These are phyloP conservation scores for Elaeagnus macrophylla DNA, from an alignment of 306 rosid genomes.

Conservation along the genomic window DNA sequence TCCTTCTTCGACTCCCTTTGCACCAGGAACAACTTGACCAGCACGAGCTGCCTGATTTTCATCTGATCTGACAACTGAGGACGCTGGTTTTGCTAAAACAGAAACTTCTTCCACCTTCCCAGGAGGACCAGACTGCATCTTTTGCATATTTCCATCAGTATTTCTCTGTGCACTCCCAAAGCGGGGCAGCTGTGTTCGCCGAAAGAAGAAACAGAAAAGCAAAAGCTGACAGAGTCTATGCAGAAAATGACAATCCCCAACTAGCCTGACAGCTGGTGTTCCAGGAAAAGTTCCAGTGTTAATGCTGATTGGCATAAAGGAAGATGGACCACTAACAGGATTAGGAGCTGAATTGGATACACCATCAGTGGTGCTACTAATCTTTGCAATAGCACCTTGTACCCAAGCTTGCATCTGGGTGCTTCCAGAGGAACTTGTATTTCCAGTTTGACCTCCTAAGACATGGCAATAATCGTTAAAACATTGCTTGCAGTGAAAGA, in stretches of 20 bases:
- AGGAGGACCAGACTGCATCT: constrained; percentile 54
- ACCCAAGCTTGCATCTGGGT: constrained; percentile 96
- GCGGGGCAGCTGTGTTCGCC: constrained; percentile 79
- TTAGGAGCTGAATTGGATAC: constrained; percentile 74
- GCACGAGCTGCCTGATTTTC: constrained; percentile 60
- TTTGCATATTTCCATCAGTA: constrained; percentile 60
- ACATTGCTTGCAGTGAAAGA: constrained; percentile 1
- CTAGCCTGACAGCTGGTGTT: constrained; percentile 97
- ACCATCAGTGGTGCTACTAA: constrained; percentile 77
- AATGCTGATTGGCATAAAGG: constrained; percentile 94
- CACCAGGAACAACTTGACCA: constrained; percentile 52
- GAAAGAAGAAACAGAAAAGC: constrained; percentile 96
- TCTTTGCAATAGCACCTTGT: constrained; percentile 95
- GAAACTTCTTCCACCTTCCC: constrained; percentile 72
- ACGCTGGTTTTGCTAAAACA: constrained; percentile 42
- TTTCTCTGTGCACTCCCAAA: constrained; percentile 64
- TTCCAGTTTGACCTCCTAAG: constrained; percentile 74
- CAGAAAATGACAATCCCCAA: constrained; percentile 97
- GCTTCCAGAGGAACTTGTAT: constrained; percentile 68
- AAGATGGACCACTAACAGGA: constrained; percentile 83
- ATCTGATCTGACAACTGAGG: constrained; percentile 55
- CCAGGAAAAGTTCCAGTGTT: constrained; percentile 99
- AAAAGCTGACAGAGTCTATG: constrained; percentile 92
- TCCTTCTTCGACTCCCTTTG: constrained; percentile 76
- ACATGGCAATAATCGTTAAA: constrained; percentile 1